Percentiles rank a stretch among this genome's conserved stretches.
These are phyloP conservation scores for Taxillus chinensis DNA, from an alignment of 164 flowering plant genomes.

Conservation along the genomic window DNA sequence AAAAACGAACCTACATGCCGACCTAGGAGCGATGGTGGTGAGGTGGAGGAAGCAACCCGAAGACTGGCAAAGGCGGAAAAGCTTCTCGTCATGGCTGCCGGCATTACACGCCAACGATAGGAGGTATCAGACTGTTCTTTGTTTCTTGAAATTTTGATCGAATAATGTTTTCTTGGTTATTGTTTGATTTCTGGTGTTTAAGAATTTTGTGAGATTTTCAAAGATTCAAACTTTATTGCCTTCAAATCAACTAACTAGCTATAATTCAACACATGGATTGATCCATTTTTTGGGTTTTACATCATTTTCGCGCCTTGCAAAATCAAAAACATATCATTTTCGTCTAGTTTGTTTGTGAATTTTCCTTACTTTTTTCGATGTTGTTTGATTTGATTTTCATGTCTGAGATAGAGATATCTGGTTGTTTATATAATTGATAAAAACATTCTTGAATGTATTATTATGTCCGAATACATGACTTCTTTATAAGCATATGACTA, in stretches of 20 bases:
- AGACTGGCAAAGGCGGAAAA: conserved; percentile 72
- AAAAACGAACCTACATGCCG: too few species aligned
- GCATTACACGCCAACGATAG: conserved; percentile 67
- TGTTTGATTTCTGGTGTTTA: background rate
- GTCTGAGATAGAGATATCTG: background rate
- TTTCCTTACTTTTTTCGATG: background rate
- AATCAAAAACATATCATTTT: too few species aligned
- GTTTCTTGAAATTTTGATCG: background rate
- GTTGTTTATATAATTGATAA: background rate
- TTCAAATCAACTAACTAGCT: background rate
- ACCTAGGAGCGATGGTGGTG: conserved; percentile 67
- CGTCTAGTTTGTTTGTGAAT: background rate
- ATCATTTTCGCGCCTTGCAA: too few species aligned
- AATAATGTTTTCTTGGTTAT: conserved; percentile 1
- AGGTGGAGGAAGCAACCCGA: conserved; percentile 75
- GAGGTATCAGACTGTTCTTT: conserved; percentile 24
- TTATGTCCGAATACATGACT: too few species aligned
- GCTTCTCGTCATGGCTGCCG: conserved; percentile 82
- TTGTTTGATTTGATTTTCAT: background rate
- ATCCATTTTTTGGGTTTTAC: background rate
- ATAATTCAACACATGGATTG: background rate
- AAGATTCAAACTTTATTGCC: background rate
- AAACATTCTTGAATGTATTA: too few species aligned
- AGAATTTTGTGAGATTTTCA: conserved; percentile 5
- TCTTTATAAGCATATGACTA: too few species aligned